Percentiles rank a stretch among this genome's conserved stretches.
phyloP scores from a whole-genome alignment of 2,329 filamentous ascomycete genomes.

The Colletotrichum sojae region DNA sequence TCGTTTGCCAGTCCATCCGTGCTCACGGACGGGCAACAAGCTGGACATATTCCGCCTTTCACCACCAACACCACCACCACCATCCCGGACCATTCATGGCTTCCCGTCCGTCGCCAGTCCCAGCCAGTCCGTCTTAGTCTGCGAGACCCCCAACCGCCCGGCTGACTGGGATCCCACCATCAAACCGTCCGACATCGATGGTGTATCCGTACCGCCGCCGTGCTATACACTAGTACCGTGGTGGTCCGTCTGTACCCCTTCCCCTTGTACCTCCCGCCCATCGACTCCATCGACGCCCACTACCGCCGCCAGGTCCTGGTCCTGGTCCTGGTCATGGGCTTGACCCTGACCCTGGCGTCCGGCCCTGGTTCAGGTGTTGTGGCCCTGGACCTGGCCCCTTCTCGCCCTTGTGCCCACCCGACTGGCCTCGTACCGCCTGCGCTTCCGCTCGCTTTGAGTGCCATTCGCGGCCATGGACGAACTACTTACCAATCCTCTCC shows the following conservation, averaged over 20 bases:
- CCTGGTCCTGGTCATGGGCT: constrained; percentile 35
- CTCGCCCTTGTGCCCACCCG: constrained; percentile 32
- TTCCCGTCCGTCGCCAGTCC: constrained; percentile 24
- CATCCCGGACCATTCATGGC: constrained; percentile 14
- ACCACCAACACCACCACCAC: neutral
- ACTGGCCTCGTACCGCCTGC: constrained; percentile 30
- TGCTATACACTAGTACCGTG: no score
- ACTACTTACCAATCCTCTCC: constrained; percentile 32
- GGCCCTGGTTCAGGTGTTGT: constrained; percentile 14
- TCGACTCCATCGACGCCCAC: constrained; percentile 29
- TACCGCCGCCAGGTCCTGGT: constrained; percentile 34
- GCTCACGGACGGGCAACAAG: constrained; percentile 18
- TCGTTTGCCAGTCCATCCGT: neutral
- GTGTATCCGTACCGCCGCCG: constrained; percentile 3
- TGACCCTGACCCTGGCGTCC: constrained; percentile 36
- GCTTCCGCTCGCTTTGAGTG: constrained; percentile 29
- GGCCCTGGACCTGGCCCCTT: constrained; percentile 33
- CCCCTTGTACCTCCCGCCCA: constrained; percentile 39
- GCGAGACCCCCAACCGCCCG: constrained; percentile 34
- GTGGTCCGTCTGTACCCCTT: constrained; percentile 29
- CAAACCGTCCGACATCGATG: constrained; percentile 28
- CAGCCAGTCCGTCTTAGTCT: constrained; percentile 14
- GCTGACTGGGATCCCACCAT: constrained; percentile 38
- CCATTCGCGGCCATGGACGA: constrained; percentile 22
- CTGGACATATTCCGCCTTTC: constrained; percentile 5